These are phyloP conservation scores for Picea abies DNA, from an alignment of 83 land plant genomes.

Conservation along the genomic window DNA sequence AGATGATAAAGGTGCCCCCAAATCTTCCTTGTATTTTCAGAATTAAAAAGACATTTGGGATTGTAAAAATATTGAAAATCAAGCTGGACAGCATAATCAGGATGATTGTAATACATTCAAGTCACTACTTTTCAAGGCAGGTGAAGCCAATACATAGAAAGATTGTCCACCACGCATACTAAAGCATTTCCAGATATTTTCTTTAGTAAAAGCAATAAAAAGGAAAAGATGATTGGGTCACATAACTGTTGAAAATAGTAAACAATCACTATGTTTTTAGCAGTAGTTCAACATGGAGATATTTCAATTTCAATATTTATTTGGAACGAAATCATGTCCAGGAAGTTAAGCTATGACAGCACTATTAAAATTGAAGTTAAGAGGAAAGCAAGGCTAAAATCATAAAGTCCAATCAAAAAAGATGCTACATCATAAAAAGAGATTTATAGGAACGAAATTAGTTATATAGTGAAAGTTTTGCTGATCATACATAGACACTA, in stretches of 20 bases:
- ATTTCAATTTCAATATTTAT: not conserved
- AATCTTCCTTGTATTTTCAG: not conserved
- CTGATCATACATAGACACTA: too few relatives aligned
- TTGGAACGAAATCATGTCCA: not conserved
- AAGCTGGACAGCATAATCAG: not conserved
- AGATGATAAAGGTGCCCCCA: not conserved
- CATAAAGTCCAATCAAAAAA: not conserved
- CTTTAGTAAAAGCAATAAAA: not conserved
- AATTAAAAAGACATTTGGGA: not conserved
- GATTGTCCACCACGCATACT: not conserved
- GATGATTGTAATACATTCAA: not conserved
- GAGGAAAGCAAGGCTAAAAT: not conserved
- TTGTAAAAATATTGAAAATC: not conserved
- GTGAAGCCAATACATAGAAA: not conserved
- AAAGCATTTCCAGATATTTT: not conserved
- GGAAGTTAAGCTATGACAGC: not conserved
- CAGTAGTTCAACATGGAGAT: not conserved
- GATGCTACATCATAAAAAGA: too few relatives aligned
- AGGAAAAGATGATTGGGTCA: too few relatives aligned
- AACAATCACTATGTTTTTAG: not conserved
- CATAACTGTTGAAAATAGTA: too few relatives aligned
- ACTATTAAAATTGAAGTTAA: not conserved
- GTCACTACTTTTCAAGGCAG: not conserved
- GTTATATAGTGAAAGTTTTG: too few relatives aligned
- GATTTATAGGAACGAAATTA: too few relatives aligned